Conservation (phyloP, 306 rosid genomes). For the Clitoria ternatea region DNA sequence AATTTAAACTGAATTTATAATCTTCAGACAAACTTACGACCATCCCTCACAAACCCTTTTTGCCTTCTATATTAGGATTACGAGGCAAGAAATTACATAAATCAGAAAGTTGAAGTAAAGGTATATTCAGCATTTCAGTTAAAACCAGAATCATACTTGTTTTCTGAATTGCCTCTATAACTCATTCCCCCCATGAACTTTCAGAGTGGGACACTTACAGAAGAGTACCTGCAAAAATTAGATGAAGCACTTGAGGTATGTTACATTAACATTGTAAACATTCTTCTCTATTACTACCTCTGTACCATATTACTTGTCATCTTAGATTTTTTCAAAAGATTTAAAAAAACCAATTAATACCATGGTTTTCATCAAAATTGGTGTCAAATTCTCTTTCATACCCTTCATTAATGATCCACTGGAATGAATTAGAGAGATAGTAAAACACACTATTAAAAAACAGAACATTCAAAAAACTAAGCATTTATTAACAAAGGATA, state of each 20-base stretch:
- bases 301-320: too few relatives aligned
- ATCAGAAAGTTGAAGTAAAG: constrained; percentile 82
- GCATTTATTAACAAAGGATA: too few relatives aligned
- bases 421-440: too few relatives aligned
- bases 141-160: constrained; percentile 22
- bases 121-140: constrained; percentile 38
- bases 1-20: background rate
- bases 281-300: background rate
- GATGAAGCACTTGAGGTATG: constrained; percentile 83
- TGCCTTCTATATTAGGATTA: constrained; percentile 50
- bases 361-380: too few relatives aligned
- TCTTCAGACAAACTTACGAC: background rate
- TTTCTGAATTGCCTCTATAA: background rate
- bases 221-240: constrained; percentile 68
- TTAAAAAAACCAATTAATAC: too few relatives aligned
- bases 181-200: constrained; percentile 11
- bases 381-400: too few relatives aligned
- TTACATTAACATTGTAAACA: background rate
- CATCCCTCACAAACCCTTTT: background rate
- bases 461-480: too few relatives aligned
- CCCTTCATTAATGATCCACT: too few relatives aligned
- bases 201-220: constrained; percentile 75
- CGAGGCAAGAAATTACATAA: constrained; percentile 76
- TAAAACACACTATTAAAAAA: too few relatives aligned
- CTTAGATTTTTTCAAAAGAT: too few relatives aligned